phyloP scores from a whole-genome alignment of 805 yeast species.

The Kodamaea hsintzibuensis region DNA sequence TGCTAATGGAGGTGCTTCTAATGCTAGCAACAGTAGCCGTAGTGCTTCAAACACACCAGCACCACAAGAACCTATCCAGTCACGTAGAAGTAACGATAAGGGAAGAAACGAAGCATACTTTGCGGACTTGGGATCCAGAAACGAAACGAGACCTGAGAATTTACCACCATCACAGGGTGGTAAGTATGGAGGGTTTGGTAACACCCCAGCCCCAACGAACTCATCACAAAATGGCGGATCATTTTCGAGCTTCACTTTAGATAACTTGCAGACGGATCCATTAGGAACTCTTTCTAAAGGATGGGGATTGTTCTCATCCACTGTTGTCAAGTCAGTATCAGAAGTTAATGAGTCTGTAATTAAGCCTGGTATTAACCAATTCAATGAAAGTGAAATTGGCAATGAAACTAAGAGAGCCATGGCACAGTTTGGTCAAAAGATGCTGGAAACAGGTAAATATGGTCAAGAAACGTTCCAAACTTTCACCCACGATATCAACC shows the following conservation, averaged over 20 bases:
- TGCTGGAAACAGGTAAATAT: slow-evolving; percentile 81
- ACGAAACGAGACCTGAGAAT: slow-evolving; percentile 71
- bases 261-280: slow-evolving; percentile 79
- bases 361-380: slow-evolving; percentile 84
- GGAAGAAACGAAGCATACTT: slow-evolving; percentile 79
- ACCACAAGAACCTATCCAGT: slow-evolving; percentile 30
- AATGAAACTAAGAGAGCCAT: slow-evolving; percentile 88
- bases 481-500: slow-evolving; percentile 50
- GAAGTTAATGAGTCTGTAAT: slow-evolving; percentile 89
- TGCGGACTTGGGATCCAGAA: slow-evolving; percentile 72
- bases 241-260: slow-evolving; percentile 58
- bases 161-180: slow-evolving; percentile 95
- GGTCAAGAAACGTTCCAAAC: slow-evolving; percentile 68
- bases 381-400: slow-evolving; percentile 75
- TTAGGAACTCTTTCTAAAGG: slow-evolving; percentile 88
- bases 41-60: slow-evolving; percentile 22
- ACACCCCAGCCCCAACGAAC: slow-evolving; percentile 55
- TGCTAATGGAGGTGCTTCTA: slow-evolving; percentile 4
- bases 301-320: slow-evolving; percentile 89
- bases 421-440: slow-evolving; percentile 92
- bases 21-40: slow-evolving; percentile 8
- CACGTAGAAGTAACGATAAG: slow-evolving; percentile 47
- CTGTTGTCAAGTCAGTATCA: slow-evolving; percentile 77
- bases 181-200: slow-evolving; percentile 88
- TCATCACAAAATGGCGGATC: slow-evolving; percentile 39